Base-by-base conservation (phyloP, 1,284 basidiomycete genomes). In the Cryptococcus wingfieldii region DNA sequence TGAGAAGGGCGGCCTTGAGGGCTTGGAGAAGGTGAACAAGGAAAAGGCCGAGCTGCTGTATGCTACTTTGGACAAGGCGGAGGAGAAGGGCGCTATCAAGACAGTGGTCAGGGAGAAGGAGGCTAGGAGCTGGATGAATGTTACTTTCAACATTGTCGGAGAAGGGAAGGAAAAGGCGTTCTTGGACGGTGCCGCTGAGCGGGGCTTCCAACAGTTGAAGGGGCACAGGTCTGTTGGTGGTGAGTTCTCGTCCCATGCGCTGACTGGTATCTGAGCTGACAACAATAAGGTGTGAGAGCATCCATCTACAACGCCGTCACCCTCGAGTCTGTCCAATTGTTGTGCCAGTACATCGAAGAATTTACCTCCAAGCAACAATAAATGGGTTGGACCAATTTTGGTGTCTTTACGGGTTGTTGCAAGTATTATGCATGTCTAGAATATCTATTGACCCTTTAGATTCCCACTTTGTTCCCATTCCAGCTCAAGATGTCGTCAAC, bases 221-320 rank as follows among this genome's bases (percentile, higher is more conserved):
- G 93, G 93, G 1, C 93, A 98, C 79, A 82, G 93, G 54, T 77
- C 71, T 37, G 79, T 79, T 16, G 75, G 77, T 51, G 75, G 89
- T 90, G 62, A 73, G 87, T 75, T 23, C 23, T 23, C 23, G 2
- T 23, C 23, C 23, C 23, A 23, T 23, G 23, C 23, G 2, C 23
- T 3, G 23, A 23, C 2, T 3, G 23, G 23, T 23, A 23, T 23
- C 23, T 34, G 10, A 12, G 44, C 31, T 53, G 28, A 53, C 16
- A 49, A 47, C 42, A 9, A n/a, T 27, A 27, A 85, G 88, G 94
- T 14, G 87, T 96, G 55, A 87, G 96, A 16, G 85, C 89, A 4
- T 96, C 92, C 18, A 79, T 98, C 6, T 99, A 99, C 80, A 99
- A 99, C 63, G 94, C 95, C 9, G 82, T 98, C 59, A 88, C 88